Evolutionary conservation across 148 eudicot species (phyloP).

Genomic region (Nepenthes gracilis): DNA sequence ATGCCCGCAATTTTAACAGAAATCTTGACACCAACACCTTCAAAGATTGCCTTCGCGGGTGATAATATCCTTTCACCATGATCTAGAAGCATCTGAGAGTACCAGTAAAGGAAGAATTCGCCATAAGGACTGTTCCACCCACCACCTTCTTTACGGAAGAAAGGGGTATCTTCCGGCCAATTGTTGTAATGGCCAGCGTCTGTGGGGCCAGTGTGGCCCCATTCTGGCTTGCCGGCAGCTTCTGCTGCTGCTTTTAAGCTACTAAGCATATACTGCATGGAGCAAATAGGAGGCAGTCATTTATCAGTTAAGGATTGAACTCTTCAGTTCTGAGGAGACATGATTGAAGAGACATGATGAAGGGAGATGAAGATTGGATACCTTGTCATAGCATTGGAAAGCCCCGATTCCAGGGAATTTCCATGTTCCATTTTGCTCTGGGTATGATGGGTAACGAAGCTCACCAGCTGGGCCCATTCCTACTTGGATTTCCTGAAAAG

Average conservation of each 20-base stretch:
- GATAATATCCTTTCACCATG: conserved; percentile 72
- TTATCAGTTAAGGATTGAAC: too few relatives aligned
- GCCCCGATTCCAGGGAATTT: conserved; percentile 96
- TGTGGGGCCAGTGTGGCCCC: conserved; percentile 90
- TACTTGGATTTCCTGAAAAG: conserved; percentile 83
- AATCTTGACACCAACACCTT: conserved; percentile 46
- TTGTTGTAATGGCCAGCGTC: conserved; percentile 92
- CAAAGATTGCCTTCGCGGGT: conserved; percentile 40
- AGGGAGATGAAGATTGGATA: conserved; percentile 4
- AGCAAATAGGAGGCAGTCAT: background rate
- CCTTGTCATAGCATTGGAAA: conserved; percentile 95
- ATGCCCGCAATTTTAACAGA: conserved; percentile 88
- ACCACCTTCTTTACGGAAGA: conserved; percentile 69
- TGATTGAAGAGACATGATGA: too few relatives aligned
- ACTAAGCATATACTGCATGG: conserved; percentile 69
- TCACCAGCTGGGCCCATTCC: conserved; percentile 99
- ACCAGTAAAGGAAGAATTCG: conserved; percentile 92
- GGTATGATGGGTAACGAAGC: conserved; percentile 96
- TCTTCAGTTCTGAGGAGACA: too few relatives aligned
- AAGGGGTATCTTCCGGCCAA: conserved; percentile 96
- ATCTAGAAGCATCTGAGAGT: conserved; percentile 72
- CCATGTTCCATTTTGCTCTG: conserved; percentile 89
- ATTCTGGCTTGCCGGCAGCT: conserved; percentile 68
- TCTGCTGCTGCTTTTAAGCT: conserved; percentile 90
- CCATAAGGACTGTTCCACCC: conserved; percentile 75